Evolutionary conservation across 768 basidiomycete species (phyloP), one percentile per base, ranked within the genome.

Genomic region (Galerina marginata): DNA sequence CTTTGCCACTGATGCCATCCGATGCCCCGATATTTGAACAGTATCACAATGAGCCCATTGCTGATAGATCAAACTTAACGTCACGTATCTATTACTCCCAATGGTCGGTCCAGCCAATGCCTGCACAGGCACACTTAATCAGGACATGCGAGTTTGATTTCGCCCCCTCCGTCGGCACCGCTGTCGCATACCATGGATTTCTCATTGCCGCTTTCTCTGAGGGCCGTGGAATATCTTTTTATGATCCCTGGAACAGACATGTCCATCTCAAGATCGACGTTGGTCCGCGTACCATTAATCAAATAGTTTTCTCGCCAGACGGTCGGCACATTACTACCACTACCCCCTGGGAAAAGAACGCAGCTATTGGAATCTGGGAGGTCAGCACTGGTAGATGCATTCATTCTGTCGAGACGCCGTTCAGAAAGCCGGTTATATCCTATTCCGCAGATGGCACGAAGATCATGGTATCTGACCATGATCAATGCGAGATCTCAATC

Each of bases 351-450:
- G n/a, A n/a, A n/a, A n/a, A n/a, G n/a, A 44, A 29, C 15, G 45
- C 23, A 10, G n/a, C 20, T 25, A 46, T 56, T 15, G 44, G 44
- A 12, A 47, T 56, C 10, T 56, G 55, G 55, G 55, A 56, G 11
- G 9, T 56, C 10, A 29, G 37, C 37, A 47, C 45, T 9, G 45
- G 55, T 3, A 20, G 20, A 26, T 38, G 45, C 2, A 4, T 56
- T 12, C 36, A 26, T 14, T 6, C 6, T 6, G n/a, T 56, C 1
- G 11, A 56, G 9, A 45, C 55, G 6, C 29, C 36, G 11, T n/a
- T 23, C 10, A 20, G 36, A 9, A 29, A 44, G 23, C 46, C 55
- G 5, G 44, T n/a, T 29, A 33, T 56, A 9, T 20, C 23, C 10
- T 37, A 46, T 23, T 56, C 55, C 3, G 45, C 29, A 25, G 45